Base-by-base conservation (phyloP, 129 eudicot genomes). In the Pseudognaphalium luteoalbum region DNA sequence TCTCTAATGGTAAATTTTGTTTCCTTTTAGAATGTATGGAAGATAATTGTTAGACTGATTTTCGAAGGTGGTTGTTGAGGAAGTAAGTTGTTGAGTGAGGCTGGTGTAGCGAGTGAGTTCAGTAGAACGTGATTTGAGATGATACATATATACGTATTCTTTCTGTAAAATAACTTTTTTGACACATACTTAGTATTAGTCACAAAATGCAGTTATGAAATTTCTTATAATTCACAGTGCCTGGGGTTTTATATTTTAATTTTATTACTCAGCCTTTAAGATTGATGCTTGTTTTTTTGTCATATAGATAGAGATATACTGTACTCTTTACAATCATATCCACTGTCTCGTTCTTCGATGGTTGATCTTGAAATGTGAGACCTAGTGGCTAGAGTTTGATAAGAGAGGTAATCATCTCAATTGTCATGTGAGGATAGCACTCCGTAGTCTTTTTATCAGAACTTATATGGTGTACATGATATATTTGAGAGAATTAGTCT, bases 161-260 rank as follows among this genome's bases (percentile, higher is more conserved):
- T 84, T 83, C 50, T 86, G 95, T 89, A 84, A 54, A 63, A 11
- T 70, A 79, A 74, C 66, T 41, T 82, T 86, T 84, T 75, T 84
- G 72, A 74, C 59, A 65, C 35, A 62, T 66, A 76, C 66, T 57
- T 86, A 75, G 85, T 35, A 71, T 76, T 61, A 74, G 42, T 41
- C 32, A 17, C 29, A 61, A 11, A 47, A 35, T 19, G 17, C 73
- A 12, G 14, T 64, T 17, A 64, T 34, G 1, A 16, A 34, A 8
- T 64, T 30, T 30, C 73, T 42, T 68, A 68, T 68, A 68, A 22
- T 29, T 32, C 4, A 32, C 5, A 4, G 47, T 11, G 14, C 17
- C 7, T 17, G 71, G 2, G 28, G 28, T 25, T 25, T 67, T 67
- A 7, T 7, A 22, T 35, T 65, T 25, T 4, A 4, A 10, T 61